These are phyloP conservation scores for Termitomyces sp. DNA, from an alignment of 768 basidiomycete genomes.

Conservation along the genomic window DNA sequence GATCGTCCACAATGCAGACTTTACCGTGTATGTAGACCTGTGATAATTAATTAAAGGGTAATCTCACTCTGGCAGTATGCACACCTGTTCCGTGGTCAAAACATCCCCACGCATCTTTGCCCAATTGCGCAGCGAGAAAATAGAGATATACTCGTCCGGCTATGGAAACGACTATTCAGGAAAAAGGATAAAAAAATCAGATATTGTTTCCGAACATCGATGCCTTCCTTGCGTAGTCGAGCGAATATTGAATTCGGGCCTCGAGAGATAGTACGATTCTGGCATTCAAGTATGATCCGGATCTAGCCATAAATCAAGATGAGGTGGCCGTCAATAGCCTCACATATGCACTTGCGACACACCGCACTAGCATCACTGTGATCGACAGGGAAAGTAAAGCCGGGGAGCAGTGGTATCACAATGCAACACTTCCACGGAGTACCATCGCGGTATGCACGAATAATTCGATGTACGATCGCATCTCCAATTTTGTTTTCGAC, in stretches of 20 bases:
- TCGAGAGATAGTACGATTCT: slow-evolving; percentile 82
- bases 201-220: slow-evolving; percentile 55
- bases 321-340: background rate
- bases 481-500: slow-evolving; percentile 95
- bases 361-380: slow-evolving; percentile 91
- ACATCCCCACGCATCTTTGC: slow-evolving; percentile 80
- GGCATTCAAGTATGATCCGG: slow-evolving; percentile 93
- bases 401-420: slow-evolving; percentile 86
- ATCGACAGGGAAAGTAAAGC: slow-evolving; percentile 91
- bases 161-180: slow-evolving; percentile 23
- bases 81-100: slow-evolving; percentile 83
- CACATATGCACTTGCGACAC: slow-evolving; percentile 21
- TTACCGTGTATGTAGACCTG: slow-evolving; percentile 90
- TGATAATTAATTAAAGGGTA: slow-evolving; percentile 7
- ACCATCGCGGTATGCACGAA: slow-evolving; percentile 75
- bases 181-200: background rate
- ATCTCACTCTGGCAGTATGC: slow-evolving; percentile 10
- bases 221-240: slow-evolving; percentile 77
- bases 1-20: slow-evolving; percentile 89
- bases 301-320: slow-evolving; percentile 39
- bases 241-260: slow-evolving; percentile 92
- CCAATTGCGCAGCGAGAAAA: slow-evolving; percentile 93
- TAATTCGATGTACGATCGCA: slow-evolving; percentile 86
- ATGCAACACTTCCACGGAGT: slow-evolving; percentile 92
- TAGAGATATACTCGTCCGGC: slow-evolving; percentile 89